phyloP scores from a whole-genome alignment of 2,329 filamentous ascomycete species.

The Chaetomiaceae sp. region DNA sequence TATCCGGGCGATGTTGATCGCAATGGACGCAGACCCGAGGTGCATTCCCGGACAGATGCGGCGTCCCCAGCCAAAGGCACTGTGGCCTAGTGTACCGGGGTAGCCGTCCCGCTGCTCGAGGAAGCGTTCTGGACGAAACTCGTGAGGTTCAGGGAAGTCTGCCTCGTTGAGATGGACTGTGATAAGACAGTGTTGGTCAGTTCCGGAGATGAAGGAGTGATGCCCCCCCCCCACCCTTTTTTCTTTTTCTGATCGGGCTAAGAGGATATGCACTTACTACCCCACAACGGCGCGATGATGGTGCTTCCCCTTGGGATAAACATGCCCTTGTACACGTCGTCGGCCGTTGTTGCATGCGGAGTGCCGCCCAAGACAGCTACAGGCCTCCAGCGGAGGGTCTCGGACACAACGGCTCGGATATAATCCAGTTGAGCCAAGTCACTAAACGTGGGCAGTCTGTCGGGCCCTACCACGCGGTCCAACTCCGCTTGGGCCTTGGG shows the following conservation, averaged over 20 bases:
- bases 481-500: conserved; percentile 38
- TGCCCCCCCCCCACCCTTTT: too few species aligned
- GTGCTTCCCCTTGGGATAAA: conserved; percentile 41
- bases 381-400: conserved; percentile 39
- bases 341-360: conserved; percentile 42
- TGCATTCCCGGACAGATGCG: conserved; percentile 43
- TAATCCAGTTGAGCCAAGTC: conserved; percentile 34
- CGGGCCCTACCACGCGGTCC: conserved; percentile 34
- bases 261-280: conserved; percentile 32
- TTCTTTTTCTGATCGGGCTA: too few species aligned
- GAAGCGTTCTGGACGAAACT: conserved; percentile 37
- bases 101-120: conserved; percentile 31
- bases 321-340: conserved; percentile 38
- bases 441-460: conserved; percentile 35
- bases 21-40: conserved; percentile 46
- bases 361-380: conserved; percentile 40
- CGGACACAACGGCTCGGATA: conserved; percentile 34
- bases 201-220: too few species aligned
- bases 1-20: conserved; percentile 42
- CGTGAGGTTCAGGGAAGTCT: conserved; percentile 38
- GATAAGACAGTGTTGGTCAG: neutral
- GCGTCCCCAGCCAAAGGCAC: conserved; percentile 39
- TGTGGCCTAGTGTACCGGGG: conserved; percentile 35
- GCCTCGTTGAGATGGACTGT: conserved; percentile 38
- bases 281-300: conserved; percentile 39